These are phyloP conservation scores for Phaeosphaeriaceae sp. DNA, from an alignment of 2,329 filamentous ascomycete genomes.

Conservation along the genomic window DNA sequence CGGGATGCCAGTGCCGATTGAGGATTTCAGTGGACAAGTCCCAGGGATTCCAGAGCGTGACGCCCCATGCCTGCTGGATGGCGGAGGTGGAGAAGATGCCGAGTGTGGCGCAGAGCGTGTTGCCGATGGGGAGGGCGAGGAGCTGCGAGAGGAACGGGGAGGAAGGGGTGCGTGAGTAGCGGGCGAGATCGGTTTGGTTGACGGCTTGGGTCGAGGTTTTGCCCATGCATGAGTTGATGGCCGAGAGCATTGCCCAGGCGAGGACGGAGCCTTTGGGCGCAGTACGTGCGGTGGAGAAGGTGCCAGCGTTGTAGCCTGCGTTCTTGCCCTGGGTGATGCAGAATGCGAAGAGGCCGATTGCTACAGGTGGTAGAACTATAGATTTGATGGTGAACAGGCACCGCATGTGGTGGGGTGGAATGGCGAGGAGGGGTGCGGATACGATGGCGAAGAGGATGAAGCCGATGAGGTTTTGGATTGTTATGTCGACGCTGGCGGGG, in stretches of 20 bases:
- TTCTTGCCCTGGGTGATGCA: too few relatives aligned
- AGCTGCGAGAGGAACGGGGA: not conserved
- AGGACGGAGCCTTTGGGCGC: not conserved
- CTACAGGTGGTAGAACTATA: not conserved
- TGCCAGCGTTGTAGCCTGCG: not conserved
- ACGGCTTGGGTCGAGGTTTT: not conserved
- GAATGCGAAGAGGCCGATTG: not conserved
- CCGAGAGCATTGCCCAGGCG: not conserved
- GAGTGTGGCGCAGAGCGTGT: too few relatives aligned
- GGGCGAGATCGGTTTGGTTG: not conserved
- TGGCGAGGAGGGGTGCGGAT: too few relatives aligned
- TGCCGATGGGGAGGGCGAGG: not conserved
- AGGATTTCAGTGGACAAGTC: not conserved
- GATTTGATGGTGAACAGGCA: not conserved
- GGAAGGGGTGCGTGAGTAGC: not conserved
- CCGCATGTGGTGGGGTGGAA: not conserved
- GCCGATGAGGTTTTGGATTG: too few relatives aligned
- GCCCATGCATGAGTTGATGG: not conserved
- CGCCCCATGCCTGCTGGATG: not conserved
- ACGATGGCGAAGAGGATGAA: too few relatives aligned
- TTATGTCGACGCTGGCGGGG: too few relatives aligned
- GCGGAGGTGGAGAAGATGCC: not conserved
- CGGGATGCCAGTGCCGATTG: not conserved
- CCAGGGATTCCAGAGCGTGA: not conserved
- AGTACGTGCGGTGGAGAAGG: not conserved